Base-by-base conservation (phyloP, 106 monocot genomes). In the Chionographis japonica region DNA sequence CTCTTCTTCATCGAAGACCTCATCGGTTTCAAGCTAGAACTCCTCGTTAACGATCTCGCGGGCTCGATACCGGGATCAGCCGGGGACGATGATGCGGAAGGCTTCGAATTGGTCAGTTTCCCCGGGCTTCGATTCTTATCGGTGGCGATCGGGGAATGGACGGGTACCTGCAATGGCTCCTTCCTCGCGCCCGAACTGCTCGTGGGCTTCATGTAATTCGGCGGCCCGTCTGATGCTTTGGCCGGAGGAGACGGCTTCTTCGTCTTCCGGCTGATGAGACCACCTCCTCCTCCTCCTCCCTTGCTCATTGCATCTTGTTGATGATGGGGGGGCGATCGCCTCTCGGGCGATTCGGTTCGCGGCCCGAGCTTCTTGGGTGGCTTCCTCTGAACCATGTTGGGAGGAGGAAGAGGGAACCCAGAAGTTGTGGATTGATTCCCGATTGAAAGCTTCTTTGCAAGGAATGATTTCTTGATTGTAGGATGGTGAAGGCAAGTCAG, bases 121-220 rank as follows among this genome's bases (percentile, higher is more conserved):
- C 59, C 51, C 12, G 63, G 40, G 16, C 15, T n/a, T 27, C 12
- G 17, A 19, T 10, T 27, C 15, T 60, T 65, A 12, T 18, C 19
- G 65, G 27, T 9, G 12, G 6, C 37, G 3, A 16, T 63, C 12
- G 20, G 37, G 52, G 56, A 40, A 53, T 4, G 54, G 20, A 7
- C 11, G 40, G 70, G 73, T 67, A 60, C 77, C 74, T 75, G 71
- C 20, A 20, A n/a, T 6, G 55, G 68, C 65, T 68, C 79, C 64
- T 68, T 84, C 76, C 69, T 84, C 2, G 81, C 78, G 54, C 70
- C 77, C 3, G 82, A 91, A 63, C 87, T 78, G 68, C 66, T 75
- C 17, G 91, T 91, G 37, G 77, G 82, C 63, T 75, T 82, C 88
- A 88, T 85, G 41, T 88, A 85, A 13, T 83, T 85, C 20, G 84